A percentile compares a stretch with the other conserved stretches of the same genome.
Evolutionary conservation across 768 basidiomycete genomes (phyloP).

Genomic region (Pisolithus sp.): DNA sequence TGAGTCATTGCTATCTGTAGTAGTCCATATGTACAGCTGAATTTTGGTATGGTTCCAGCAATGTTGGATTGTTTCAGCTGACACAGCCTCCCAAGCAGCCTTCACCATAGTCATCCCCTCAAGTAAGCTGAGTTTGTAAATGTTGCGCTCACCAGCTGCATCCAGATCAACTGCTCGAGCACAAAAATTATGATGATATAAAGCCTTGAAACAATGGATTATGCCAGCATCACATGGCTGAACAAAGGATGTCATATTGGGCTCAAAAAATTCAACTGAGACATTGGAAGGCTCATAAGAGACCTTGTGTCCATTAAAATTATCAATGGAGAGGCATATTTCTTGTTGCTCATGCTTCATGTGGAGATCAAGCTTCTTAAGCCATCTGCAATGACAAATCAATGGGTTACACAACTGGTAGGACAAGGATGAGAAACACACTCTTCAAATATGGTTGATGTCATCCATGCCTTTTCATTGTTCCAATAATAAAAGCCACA

Average conservation of each 20-base stretch:
- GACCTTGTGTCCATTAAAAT: constrained; percentile 4
- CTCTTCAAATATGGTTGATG: constrained; percentile 27
- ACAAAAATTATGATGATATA: constrained; percentile 25
- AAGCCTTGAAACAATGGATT: constrained; percentile 30
- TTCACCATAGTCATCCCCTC: constrained; percentile 29
- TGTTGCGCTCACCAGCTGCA: constrained; percentile 24
- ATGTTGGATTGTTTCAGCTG: constrained; percentile 24
- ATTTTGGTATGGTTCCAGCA: constrained; percentile 33
- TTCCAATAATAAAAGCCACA: constrained; percentile 32
- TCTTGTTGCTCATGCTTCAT: constrained; percentile 7
- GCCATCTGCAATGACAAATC: constrained; percentile 11
- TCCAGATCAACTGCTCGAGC: constrained; percentile 23
- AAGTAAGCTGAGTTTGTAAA: constrained; percentile 33
- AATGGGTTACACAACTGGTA: not conserved
- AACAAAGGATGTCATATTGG: constrained; percentile 33
- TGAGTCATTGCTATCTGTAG: not conserved
- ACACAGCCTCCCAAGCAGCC: constrained; percentile 27
- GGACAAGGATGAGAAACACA: not conserved
- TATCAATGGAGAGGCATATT: constrained; percentile 7
- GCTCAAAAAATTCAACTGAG: constrained; percentile 4
- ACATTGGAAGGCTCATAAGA: constrained; percentile 2
- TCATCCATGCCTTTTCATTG: constrained; percentile 39
- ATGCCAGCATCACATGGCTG: constrained; percentile 24
- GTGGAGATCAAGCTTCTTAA: constrained; percentile 19
- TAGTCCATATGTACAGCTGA: not conserved